Evolutionary conservation across 1,284 basidiomycete species (phyloP).

Genomic region (Pterulicium gracile): DNA sequence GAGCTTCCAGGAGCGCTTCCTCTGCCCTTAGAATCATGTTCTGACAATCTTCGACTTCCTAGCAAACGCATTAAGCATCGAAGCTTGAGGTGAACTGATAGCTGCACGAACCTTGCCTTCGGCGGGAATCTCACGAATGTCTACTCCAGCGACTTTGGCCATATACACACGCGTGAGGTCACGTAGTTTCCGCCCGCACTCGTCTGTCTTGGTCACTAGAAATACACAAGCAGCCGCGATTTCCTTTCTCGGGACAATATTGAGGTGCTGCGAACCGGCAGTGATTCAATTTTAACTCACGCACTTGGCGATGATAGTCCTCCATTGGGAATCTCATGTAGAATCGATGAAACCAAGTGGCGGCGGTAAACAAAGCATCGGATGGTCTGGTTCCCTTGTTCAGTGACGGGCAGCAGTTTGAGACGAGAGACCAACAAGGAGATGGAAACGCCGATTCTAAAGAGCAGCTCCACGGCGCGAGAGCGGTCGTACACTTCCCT

Average conservation of each 20-base stretch:
- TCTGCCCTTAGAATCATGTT: conserved; percentile 68
- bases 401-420: conserved; percentile 11
- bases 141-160: conserved; percentile 52
- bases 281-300: no score
- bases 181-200: conserved; percentile 78
- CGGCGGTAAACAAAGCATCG: conserved; percentile 73
- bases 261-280: conserved; percentile 7
- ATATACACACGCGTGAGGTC: conserved; percentile 73
- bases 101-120: conserved; percentile 44
- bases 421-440: conserved; percentile 35
- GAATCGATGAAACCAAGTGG: conserved; percentile 89
- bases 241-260: conserved; percentile 36
- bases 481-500: conserved; percentile 67
- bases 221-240: conserved; percentile 87
- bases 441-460: conserved; percentile 64
- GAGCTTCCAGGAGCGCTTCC: conserved; percentile 75
- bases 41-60: conserved; percentile 73
- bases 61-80: conserved; percentile 8
- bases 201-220: conserved; percentile 86
- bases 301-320: conserved; percentile 71
- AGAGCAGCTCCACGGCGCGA: conserved; percentile 72
- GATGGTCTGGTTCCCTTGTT: conserved; percentile 40
- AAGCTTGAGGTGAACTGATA: conserved; percentile 6
- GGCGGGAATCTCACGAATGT: conserved; percentile 42
- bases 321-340: conserved; percentile 89